Evolutionary conservation across 2,329 filamentous ascomycete genomes (phyloP).

Genomic region (Fusarium penzigii): DNA sequence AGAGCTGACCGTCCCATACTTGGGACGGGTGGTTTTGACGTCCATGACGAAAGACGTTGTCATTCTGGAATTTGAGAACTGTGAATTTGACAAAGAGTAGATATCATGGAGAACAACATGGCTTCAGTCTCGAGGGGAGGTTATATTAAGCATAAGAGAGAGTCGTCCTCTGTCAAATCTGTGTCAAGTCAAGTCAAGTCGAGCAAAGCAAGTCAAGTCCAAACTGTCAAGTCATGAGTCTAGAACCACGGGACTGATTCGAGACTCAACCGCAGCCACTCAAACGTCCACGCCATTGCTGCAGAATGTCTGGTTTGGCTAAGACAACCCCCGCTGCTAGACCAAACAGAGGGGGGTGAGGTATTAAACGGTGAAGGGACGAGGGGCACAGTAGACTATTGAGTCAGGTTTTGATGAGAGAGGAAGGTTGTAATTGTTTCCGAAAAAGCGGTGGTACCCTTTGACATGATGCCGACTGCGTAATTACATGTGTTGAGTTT

Average conservation of each 20-base stretch:
- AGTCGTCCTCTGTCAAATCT: no score
- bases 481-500: no score
- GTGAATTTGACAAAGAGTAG: neutral
- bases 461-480: no score
- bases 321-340: slow-evolving; percentile 3
- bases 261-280: neutral
- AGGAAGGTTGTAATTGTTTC: no score
- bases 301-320: neutral
- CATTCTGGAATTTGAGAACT: neutral
- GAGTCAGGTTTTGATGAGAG: no score
- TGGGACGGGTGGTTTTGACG: neutral
- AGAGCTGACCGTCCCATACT: neutral
- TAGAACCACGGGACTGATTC: neutral
- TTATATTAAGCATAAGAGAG: no score
- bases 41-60: neutral
- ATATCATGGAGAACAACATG: neutral
- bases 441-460: no score
- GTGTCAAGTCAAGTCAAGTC: no score
- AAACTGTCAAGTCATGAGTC: neutral
- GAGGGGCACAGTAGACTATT: no score
- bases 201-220: no score
- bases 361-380: no score
- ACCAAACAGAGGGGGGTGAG: neutral
- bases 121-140: no score
- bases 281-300: slow-evolving; percentile 4